phyloP scores from a whole-genome alignment of 2,329 filamentous ascomycete species.

The Colletotrichum costaricense region DNA sequence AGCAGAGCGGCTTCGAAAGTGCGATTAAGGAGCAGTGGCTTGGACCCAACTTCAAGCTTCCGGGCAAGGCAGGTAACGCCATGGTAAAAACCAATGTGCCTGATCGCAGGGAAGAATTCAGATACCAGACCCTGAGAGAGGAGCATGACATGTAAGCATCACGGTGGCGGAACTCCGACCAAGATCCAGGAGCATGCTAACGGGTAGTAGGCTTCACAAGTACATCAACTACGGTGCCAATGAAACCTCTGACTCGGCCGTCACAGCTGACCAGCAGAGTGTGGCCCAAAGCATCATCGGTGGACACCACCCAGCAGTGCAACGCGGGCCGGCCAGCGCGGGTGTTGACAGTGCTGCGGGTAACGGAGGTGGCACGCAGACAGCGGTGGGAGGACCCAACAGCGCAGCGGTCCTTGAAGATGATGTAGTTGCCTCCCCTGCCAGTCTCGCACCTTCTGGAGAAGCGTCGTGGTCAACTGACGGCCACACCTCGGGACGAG shows the following conservation, averaged over 20 bases:
- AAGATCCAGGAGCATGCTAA: slow-evolving; percentile 1
- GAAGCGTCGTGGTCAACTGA: slow-evolving; percentile 53
- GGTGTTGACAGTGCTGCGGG: background rate
- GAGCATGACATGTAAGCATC: slow-evolving; percentile 83
- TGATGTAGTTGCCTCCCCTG: slow-evolving; percentile 31
- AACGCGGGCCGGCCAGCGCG: background rate
- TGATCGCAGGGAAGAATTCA: slow-evolving; percentile 89
- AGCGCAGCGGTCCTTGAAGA: background rate
- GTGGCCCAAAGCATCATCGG: slow-evolving; percentile 20
- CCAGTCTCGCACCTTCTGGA: slow-evolving; percentile 30
- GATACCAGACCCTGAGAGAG: slow-evolving; percentile 85
- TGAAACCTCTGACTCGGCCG: background rate
- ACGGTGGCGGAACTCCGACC: slow-evolving; percentile 5
- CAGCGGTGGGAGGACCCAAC: background rate
- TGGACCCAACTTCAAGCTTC: slow-evolving; percentile 79
- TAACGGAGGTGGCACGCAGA: background rate
- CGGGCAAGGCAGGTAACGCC: slow-evolving; percentile 86
- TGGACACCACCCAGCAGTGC: slow-evolving; percentile 9
- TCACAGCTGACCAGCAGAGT: slow-evolving; percentile 18
- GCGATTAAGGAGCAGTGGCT: slow-evolving; percentile 93
- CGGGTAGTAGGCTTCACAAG: slow-evolving; percentile 19
- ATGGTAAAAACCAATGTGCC: slow-evolving; percentile 98
- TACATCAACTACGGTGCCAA: slow-evolving; percentile 27
- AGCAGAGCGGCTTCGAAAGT: slow-evolving; percentile 93
- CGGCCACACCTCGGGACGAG: slow-evolving; percentile 64